Evolutionary conservation across 2,329 filamentous ascomycete genomes (phyloP).

Genomic region (Monosporascus cannonballus): DNA sequence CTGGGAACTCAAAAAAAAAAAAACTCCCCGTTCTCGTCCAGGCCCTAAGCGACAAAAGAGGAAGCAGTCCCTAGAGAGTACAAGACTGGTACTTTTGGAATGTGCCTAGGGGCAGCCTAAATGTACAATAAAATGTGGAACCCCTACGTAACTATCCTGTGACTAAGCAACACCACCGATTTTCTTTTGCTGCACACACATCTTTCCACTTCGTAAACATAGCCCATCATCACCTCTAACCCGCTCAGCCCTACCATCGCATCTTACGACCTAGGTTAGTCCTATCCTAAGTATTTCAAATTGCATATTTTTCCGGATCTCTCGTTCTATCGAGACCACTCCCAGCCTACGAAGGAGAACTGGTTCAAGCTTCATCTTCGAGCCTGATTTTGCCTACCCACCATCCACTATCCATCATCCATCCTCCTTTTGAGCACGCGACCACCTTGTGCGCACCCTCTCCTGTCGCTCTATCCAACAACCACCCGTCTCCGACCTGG

Average conservation of each 20-base stretch:
- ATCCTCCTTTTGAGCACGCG: slow-evolving; percentile 1
- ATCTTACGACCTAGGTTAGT: not conserved
- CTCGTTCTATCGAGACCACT: not conserved
- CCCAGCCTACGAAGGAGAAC: not conserved
- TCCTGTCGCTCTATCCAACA: not conserved
- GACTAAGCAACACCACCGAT: not conserved
- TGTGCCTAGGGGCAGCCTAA: too few species aligned
- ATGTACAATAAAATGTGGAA: too few species aligned
- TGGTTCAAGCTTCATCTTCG: not conserved
- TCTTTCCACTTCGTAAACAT: not conserved
- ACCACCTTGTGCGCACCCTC: slow-evolving; percentile 1
- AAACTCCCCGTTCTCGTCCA: too few species aligned
- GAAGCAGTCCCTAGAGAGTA: too few species aligned
- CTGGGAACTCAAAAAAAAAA: too few species aligned
- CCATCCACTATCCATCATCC: slow-evolving; percentile 7
- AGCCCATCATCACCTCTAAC: not conserved
- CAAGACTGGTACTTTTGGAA: too few species aligned
- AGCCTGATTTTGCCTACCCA: not conserved
- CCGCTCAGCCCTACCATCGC: not conserved
- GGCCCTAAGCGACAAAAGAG: too few species aligned
- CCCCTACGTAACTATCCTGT: too few species aligned
- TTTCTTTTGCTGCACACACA: not conserved
- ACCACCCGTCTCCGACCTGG: slow-evolving; percentile 3
- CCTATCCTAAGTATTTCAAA: not conserved
- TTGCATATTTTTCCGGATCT: not conserved